Base-by-base conservation (phyloP, 2,329 filamentous ascomycete genomes). In the Coniosporium tulheliwenetii region DNA sequence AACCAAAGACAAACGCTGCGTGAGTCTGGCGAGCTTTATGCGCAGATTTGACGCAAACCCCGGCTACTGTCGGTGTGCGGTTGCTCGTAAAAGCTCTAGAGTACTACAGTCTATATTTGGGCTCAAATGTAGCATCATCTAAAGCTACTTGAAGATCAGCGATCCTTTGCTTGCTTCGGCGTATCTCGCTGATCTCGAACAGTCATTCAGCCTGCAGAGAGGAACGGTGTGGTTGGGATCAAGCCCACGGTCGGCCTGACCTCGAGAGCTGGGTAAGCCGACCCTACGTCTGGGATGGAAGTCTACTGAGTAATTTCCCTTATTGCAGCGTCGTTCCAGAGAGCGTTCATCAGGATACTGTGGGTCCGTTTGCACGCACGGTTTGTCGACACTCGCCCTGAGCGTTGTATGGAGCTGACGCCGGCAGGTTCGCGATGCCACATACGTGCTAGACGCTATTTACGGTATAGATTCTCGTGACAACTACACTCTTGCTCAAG, bases 171-270 rank as follows among this genome's bases (percentile, higher is more conserved):
- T 26, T 26, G 19, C 19, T 26, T 26, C 7, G 19, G 4, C 19
- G 19, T 26, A 26, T 7, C 7, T 26, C 19, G 3, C 19, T 26
- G 7, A 26, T 7, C 3, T 26, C 7, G 19, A 26, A 26, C 19
- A 26, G 69, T 86, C 12, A 83, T 85, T 51, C 78, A 75, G 53
- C 82, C 82, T 0, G 79, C 81, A 1, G 72, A 79, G 54, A 64
- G 78, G 4, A 83, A 81, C 51, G 70, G 67, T 2, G 53, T 86
- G 2, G 79, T 85, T 1, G 81, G 81, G 2, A 71, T 86, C 55
- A 86, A 85, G 59, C 80, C 81, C 1, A 85, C 80, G 1, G 77
- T 85, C 5, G 81, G 81, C 0, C 57, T 84, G 39, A 84, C 79
- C 0, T 83, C 79, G 8, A 64, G 79, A 35, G 54, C 54, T 26